Evolutionary conservation across 768 basidiomycete genomes (phyloP).

Genomic region (Panus rudis): DNA sequence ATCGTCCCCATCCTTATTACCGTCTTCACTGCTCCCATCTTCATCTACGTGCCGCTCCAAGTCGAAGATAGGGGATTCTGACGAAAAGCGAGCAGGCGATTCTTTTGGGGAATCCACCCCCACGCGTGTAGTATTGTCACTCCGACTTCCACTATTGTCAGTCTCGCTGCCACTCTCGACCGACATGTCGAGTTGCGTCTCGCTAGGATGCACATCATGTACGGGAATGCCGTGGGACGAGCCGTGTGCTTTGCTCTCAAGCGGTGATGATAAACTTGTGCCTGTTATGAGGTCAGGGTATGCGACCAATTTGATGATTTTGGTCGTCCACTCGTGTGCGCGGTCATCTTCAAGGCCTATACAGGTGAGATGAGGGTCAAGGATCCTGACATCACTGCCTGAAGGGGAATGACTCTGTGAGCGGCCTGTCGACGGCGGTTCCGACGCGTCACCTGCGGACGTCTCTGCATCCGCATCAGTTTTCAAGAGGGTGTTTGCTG

Average conservation of each 20-base stretch:
- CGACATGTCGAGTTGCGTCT: background rate
- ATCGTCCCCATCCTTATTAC: constrained; percentile 1
- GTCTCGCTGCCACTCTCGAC: constrained; percentile 16
- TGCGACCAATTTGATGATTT: constrained; percentile 71
- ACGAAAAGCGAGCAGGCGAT: constrained; percentile 4
- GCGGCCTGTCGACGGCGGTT: constrained; percentile 12
- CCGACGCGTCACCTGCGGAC: background rate
- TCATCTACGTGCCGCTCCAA: constrained; percentile 9
- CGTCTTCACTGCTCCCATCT: background rate
- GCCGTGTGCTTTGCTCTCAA: background rate
- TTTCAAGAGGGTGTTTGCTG: constrained; percentile 7
- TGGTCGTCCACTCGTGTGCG: constrained; percentile 66
- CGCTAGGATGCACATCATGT: background rate
- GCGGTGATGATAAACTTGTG: background rate
- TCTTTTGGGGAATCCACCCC: constrained; percentile 6
- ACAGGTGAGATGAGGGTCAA: constrained; percentile 68
- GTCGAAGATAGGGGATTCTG: constrained; percentile 10
- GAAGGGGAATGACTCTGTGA: constrained; percentile 48
- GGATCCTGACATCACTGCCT: constrained; percentile 50
- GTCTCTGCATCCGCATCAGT: background rate
- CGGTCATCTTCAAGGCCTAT: constrained; percentile 67
- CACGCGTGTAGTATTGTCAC: constrained; percentile 18
- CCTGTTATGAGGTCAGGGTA: constrained; percentile 64
- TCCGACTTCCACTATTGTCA: constrained; percentile 17
- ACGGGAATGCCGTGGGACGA: background rate